phyloP scores from a whole-genome alignment of 73 alveolate species.

The Paramecium sonneborni region DNA sequence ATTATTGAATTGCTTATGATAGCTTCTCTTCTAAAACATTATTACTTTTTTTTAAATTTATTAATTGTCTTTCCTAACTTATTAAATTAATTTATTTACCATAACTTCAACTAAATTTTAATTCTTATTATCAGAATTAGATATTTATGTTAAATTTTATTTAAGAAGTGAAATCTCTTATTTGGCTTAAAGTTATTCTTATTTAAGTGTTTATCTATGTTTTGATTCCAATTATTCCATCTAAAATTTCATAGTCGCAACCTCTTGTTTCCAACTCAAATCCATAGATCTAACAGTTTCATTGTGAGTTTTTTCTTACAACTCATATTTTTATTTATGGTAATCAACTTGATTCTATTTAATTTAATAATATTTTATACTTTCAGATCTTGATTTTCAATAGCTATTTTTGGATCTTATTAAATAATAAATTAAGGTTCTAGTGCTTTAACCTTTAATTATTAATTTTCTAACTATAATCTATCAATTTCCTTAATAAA shows the following conservation, averaged over 20 bases:
- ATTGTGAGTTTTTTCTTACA: slow-evolving; percentile 27
- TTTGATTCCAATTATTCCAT: slow-evolving; percentile 17
- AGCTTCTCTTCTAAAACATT: neutral
- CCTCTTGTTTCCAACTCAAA: slow-evolving; percentile 35
- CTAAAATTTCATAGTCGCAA: neutral
- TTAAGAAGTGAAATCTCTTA: neutral
- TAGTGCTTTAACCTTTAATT: neutral
- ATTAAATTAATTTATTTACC: neutral
- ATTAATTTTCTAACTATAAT: neutral
- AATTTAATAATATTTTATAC: neutral
- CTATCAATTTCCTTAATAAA: slow-evolving; percentile 24
- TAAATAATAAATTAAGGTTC: neutral
- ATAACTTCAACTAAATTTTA: neutral
- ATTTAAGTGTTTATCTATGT: slow-evolving; percentile 9
- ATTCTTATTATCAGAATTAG: slow-evolving; percentile 41
- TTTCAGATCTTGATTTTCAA: neutral
- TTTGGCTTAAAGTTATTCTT: neutral
- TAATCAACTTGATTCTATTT: neutral
- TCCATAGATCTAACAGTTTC: slow-evolving; percentile 21
- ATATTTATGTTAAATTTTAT: neutral
- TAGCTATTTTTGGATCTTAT: neutral
- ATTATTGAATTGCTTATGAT: neutral
- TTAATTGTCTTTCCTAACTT: neutral
- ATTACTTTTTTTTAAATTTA: slow-evolving; percentile 1
- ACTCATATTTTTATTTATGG: neutral